Evolutionary conservation across 1,139 yeast species (phyloP), one percentile per base, ranked within the genome.

Genomic region (Nadsonia commutata): DNA sequence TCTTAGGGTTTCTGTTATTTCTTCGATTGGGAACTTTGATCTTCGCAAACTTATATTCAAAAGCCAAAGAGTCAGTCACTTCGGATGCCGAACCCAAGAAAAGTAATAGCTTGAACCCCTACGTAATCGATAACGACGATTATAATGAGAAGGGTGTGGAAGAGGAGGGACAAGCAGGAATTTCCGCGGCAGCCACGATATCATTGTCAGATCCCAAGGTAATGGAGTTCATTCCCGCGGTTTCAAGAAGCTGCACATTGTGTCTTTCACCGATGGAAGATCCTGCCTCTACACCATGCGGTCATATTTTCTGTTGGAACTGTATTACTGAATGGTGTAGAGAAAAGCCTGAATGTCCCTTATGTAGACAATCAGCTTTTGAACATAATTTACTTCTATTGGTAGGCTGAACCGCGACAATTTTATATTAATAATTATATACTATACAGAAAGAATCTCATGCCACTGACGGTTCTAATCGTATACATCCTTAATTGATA

Each of bases 281-380:
- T 49, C 97, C 98, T 1, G 69, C 94, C 1, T 76, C 86, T 46
- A 86, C 94, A 0, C 74, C 79, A 8, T 90, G 98, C 62, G 98
- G 98, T 0, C 98, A 90, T 59, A 49, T 84, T 17, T 88, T 83
- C 59, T 90, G 98, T 62, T 90, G 97, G 97, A 71, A 69, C 5
- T 90, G 98, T 58, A 77, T 85, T 6, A 71, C 78, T 5, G 94
- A 83, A 52, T 90, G 97, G 97, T 75, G 86, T 45, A 67, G 85
- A 49, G 95, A 86, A 48, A 63, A 71, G 52, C 80, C 88, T 0
- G 96, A 86, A 56, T 90, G 98, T 58, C 97, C 98, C 0, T 66
- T 90, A 33, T 90, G 98, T 56, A 64, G 98, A 48, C 94, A 80
- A 51, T 70, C 67, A 39, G 75, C 90, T 48, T 66, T 70, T 38